These are phyloP conservation scores for Drechslerella stenobrocha DNA, from an alignment of 2,329 filamentous ascomycete species.

Conservation along the genomic window DNA sequence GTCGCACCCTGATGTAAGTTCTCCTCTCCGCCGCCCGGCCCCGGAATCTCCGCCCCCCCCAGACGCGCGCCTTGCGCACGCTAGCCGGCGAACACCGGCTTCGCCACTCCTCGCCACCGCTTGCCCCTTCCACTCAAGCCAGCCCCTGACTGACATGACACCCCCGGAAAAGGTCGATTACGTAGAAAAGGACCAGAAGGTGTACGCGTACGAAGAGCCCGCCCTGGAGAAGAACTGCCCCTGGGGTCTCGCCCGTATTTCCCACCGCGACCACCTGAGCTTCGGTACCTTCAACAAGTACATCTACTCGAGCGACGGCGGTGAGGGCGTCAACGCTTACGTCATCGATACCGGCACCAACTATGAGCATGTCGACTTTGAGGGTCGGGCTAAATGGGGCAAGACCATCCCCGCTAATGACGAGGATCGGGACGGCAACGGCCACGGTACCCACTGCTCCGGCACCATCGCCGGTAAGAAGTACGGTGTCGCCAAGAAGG, in stretches of 20 bases:
- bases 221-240: slow-evolving; percentile 86
- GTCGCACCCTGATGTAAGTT: slow-evolving; percentile 92
- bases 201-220: slow-evolving; percentile 71
- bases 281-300: slow-evolving; percentile 99
- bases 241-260: slow-evolving; percentile 99
- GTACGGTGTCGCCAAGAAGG: slow-evolving; percentile 99
- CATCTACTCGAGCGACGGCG: slow-evolving; percentile 82
- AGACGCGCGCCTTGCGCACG: background rate
- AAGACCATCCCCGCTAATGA: slow-evolving; percentile 90
- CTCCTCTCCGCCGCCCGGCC: slow-evolving; percentile 12
- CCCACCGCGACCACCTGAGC: slow-evolving; percentile 81
- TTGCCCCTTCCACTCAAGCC: background rate
- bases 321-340: slow-evolving; percentile 97
- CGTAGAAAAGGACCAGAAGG: slow-evolving; percentile 90
- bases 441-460: slow-evolving; percentile 98
- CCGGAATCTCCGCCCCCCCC: background rate
- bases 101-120: background rate
- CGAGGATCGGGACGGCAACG: slow-evolving; percentile 89
- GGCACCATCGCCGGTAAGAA: slow-evolving; percentile 97
- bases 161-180: slow-evolving; percentile 74
- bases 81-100: background rate
- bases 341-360: slow-evolving; percentile 98
- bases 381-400: slow-evolving; percentile 92
- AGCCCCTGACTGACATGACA: slow-evolving; percentile 28
- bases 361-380: slow-evolving; percentile 90